A percentile compares a stretch with the other conserved stretches of the same genome.
Evolutionary conservation across 2,329 filamentous ascomycete genomes (phyloP).

Genomic region (Cladorrhinum sp.): DNA sequence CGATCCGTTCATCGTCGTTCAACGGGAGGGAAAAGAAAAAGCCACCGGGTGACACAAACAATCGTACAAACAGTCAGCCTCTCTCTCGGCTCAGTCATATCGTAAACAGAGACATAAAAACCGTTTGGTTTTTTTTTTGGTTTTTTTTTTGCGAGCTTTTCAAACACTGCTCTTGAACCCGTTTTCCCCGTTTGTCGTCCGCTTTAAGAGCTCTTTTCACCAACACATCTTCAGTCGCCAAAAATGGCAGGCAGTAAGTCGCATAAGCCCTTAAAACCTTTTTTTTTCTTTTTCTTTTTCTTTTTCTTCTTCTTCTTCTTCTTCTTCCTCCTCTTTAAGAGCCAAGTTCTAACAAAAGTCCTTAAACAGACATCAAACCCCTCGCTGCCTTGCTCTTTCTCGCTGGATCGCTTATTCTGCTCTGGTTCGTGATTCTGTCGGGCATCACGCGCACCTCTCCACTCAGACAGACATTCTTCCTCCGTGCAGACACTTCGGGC

Average conservation of each 20-base stretch:
- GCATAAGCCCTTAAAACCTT: background rate
- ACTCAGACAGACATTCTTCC: constrained; percentile 78
- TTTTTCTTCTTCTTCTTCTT: too few species aligned
- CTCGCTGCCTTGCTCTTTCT: constrained; percentile 47
- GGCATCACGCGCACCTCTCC: constrained; percentile 49
- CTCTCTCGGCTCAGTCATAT: background rate
- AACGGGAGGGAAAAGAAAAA: background rate
- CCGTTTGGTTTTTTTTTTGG: too few species aligned
- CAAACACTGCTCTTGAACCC: too few species aligned
- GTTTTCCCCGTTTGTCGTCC: too few species aligned
- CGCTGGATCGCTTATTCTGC: constrained; percentile 49
- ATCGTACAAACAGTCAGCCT: background rate
- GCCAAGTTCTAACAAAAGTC: background rate
- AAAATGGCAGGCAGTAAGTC: background rate
- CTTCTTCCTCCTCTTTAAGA: background rate
- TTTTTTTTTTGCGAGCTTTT: too few species aligned
- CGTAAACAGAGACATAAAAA: background rate
- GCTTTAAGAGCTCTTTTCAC: too few species aligned
- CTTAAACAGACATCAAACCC: constrained; percentile 32
- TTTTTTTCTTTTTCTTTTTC: too few species aligned
- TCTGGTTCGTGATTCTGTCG: constrained; percentile 59
- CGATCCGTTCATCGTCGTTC: background rate
- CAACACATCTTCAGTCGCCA: too few species aligned
- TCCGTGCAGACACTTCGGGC: constrained; percentile 70
- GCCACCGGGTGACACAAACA: background rate